A percentile compares a stretch with the other conserved stretches of the same genome.
Evolutionary conservation across 1,139 yeast genomes (phyloP).

Genomic region (Pichia sp.): DNA sequence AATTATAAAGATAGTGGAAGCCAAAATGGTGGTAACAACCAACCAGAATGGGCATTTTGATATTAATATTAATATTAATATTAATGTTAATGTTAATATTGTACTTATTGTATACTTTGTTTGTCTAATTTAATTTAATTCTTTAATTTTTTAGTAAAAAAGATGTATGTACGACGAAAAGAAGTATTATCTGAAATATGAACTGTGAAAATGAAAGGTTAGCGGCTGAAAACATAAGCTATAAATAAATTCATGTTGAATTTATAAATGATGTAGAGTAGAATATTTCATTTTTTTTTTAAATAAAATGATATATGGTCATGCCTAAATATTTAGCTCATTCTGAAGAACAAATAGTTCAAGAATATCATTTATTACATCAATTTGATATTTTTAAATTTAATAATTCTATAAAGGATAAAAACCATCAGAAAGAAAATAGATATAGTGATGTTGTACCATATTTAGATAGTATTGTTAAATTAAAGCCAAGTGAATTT

Average conservation of each 20-base stretch:
- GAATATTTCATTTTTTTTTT: too few relatives aligned
- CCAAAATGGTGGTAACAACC: conserved; percentile 19
- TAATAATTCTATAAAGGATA: not conserved
- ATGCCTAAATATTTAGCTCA: too few relatives aligned
- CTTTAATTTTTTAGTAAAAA: too few relatives aligned
- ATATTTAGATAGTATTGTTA: conserved; percentile 51
- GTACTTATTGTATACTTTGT: too few relatives aligned
- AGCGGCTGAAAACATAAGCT: too few relatives aligned
- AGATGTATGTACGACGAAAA: too few relatives aligned
- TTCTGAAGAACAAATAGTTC: not conserved
- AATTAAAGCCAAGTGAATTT: conserved; percentile 29
- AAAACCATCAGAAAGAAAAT: conserved; percentile 27
- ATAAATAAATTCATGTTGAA: too few relatives aligned
- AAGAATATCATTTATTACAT: conserved; percentile 2
- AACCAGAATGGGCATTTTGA: conserved; percentile 26
- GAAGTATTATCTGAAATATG: too few relatives aligned
- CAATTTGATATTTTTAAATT: conserved; percentile 1
- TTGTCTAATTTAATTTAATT: too few relatives aligned
- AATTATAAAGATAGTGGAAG: not conserved
- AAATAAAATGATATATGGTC: too few relatives aligned
- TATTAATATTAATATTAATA: conserved; percentile 2
- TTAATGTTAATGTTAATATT: conserved; percentile 2
- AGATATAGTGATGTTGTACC: conserved; percentile 55
- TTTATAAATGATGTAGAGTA: too few relatives aligned
- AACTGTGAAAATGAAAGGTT: too few relatives aligned